Conservation (phyloP, 1,284 basidiomycete genomes). For the Trichosporon inkin region DNA sequence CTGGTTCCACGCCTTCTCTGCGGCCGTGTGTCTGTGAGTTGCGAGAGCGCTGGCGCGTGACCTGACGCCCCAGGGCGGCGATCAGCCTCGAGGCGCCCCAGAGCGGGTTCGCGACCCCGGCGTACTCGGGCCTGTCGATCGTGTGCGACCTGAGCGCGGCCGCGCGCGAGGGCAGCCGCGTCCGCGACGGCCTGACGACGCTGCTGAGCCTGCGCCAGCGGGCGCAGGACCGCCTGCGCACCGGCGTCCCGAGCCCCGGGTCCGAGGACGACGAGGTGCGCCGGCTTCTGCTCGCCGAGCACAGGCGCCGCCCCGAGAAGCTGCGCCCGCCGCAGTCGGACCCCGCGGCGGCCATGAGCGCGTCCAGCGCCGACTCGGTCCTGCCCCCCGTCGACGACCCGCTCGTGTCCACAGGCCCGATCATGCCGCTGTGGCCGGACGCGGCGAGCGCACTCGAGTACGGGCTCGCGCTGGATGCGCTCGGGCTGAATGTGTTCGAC, state of each 20-base stretch:
- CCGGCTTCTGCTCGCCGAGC: conserved; percentile 15
- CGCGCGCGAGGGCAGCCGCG: conserved; percentile 42
- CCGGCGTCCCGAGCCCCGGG: background rate
- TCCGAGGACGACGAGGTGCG: conserved; percentile 15
- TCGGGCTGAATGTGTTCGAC: background rate
- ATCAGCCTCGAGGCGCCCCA: conserved; percentile 45
- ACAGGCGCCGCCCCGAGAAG: background rate
- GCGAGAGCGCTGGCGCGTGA: background rate
- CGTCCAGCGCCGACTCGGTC: background rate
- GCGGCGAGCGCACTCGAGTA: conserved; percentile 13
- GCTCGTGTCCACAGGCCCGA: conserved; percentile 9
- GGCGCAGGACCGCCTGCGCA: conserved; percentile 34
- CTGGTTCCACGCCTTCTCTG: conserved; percentile 49
- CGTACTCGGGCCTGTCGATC: conserved; percentile 41
- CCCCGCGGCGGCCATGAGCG: background rate
- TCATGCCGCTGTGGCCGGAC: conserved; percentile 17
- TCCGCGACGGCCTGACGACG: conserved; percentile 44
- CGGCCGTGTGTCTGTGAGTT: conserved; percentile 47
- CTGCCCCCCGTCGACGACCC: conserved; percentile 1
- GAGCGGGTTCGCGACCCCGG: conserved; percentile 45
- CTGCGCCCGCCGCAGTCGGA: background rate
- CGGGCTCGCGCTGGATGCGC: background rate
- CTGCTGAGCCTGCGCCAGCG: conserved; percentile 40
- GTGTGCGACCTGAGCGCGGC: conserved; percentile 46
- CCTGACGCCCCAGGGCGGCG: conserved; percentile 28